Conservation (phyloP, 345 rosid genomes). For the Firmiana major region DNA sequence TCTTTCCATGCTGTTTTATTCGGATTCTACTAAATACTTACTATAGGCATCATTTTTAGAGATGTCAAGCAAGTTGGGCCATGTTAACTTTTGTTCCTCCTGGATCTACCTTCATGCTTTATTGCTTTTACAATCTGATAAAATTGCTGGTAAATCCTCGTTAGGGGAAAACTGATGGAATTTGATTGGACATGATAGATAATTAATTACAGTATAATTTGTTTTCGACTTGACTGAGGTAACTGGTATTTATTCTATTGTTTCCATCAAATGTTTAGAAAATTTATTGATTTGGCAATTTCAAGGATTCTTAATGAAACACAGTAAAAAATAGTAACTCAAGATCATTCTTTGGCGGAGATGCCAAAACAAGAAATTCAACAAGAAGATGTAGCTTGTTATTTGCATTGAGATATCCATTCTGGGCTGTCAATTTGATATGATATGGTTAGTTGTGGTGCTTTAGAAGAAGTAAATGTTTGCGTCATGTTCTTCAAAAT, state of each 20-base stretch:
- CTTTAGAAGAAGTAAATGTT: background rate
- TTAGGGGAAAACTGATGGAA: background rate
- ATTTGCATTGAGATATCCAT: background rate
- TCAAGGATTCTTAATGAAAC: background rate
- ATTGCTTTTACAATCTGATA: background rate
- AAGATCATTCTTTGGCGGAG: background rate
- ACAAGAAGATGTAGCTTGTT: background rate
- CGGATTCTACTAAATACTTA: background rate
- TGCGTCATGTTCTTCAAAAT: background rate
- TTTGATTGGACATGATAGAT: background rate
- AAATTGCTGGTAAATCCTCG: background rate
- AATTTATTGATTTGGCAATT: background rate
- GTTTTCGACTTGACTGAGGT: background rate
- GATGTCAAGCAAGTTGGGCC: background rate
- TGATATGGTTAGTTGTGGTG: background rate
- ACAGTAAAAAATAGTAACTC: background rate
- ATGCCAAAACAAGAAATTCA: background rate
- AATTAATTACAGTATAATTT: background rate
- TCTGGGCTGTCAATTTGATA: background rate
- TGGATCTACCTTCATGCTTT: background rate
- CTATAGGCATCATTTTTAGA: background rate
- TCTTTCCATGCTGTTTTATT: background rate
- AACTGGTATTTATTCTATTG: background rate
- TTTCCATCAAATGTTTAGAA: background rate
- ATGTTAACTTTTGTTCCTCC: too few species aligned